Base-by-base conservation (phyloP, 1,284 basidiomycete species). In the Austroboletus niveus region DNA sequence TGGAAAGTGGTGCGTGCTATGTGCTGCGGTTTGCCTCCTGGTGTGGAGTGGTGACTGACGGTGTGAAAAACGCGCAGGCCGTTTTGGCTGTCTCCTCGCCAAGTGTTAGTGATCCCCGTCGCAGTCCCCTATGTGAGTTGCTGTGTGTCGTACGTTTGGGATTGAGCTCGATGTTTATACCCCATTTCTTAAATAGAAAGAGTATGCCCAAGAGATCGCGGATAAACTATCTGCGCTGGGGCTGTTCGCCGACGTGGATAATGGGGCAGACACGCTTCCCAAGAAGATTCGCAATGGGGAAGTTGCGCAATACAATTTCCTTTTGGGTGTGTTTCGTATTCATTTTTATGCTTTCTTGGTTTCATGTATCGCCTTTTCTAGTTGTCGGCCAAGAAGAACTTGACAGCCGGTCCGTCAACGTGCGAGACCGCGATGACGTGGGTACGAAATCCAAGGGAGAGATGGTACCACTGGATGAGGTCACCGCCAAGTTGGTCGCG, bases 231-330 rank as follows among this genome's bases (percentile, higher is more conserved):
- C 78, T 58, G 77, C 80, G 49, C 73, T 81, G 8, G 93, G 92
- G 3, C 75, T 99, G 51, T 98, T 82, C 65, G 88, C 90, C 36
- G 97, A 99, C 62, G 94, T 92, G 14, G 97, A 99, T 71, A 87
- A 95, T 57, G 85, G 89, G 30, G 87, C 91, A 50, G 91, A 98
- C 69, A 99, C 97, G 2, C 81, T 99, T 30, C 88, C 85, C 57
- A 99, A 99, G 82, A 99, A 98, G 81, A 93, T 99, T 64, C 81
- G 92, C 30, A 95, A 94, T 65, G 92, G 88, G 30, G 92, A 95
- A 71, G 84, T 94, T 58, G 87, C 92, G 29, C 93, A 95, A 68
- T 97, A 97, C 77, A 99, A 98, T 76, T 98, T 98, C 69, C 93
- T 98, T 62, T 80, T 98, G 57, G 94, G 93, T 94, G 57, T 56